Evolutionary conservation across 1,284 basidiomycete genomes (phyloP), one percentile per base, ranked within the genome.

Genomic region (Agroathelia rolfsii): DNA sequence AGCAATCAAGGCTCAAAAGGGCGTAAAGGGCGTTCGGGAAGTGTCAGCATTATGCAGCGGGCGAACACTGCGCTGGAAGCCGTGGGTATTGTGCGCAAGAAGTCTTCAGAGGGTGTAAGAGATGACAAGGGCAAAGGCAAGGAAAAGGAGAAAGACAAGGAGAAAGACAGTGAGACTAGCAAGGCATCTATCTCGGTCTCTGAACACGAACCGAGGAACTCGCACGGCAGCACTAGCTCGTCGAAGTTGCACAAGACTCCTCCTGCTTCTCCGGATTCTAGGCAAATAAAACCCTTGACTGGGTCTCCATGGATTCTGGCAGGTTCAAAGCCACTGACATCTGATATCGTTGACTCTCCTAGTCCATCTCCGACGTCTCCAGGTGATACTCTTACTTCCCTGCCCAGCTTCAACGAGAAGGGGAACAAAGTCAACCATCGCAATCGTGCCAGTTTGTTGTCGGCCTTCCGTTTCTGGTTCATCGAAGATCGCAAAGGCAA

Each of bases 1-100:
- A 67, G 43, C 21, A 47, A 48, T 11, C 51, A 55, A 15, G 57
- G 61, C 0, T 59, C 62, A 7, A 82, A 75, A 43, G 61, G 64
- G 10, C 64, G 64, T 32, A 90, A 89, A 49, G 59, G 54, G 18
- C 66, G 88, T 5, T 76, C 84, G 2, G 82, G 84, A 4, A 92
- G 88, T 36, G 82, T 94, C 35, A 92, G 81, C 49, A 93, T 95
- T 54, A 83, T 95, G 64, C 90, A 94, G 45, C 75, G 90, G 5
- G 90, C 88, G 0, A 92, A 88, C 0, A 92, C 87, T 0, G 88
- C 89, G 3, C 64, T 84, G 13, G 83, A 85, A 45, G 82, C 80
- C 5, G 79, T 80, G 5, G 81, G 81, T 1, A 58, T 89, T 6
- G 81, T 86, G 27, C 61, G 77, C 39, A 89, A 89, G 58, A 87